A percentile compares a stretch with the other conserved stretches of the same genome.
These are phyloP conservation scores for Mycena kentingensis DNA, from an alignment of 768 basidiomycete species.

Conservation along the genomic window DNA sequence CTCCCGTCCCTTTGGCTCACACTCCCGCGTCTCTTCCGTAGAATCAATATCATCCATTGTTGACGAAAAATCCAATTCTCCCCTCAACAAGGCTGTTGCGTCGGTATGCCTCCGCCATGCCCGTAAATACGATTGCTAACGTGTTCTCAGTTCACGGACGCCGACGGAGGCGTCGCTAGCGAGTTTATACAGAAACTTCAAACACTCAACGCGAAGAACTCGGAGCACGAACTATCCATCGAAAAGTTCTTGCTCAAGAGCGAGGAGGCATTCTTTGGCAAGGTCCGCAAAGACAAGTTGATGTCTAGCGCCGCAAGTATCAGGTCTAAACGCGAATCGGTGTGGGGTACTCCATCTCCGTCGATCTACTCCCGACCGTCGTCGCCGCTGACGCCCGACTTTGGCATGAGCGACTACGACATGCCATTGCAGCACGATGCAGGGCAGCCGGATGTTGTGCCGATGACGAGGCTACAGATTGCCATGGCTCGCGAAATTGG, in stretches of 20 bases:
- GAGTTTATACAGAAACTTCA: slow-evolving; percentile 88
- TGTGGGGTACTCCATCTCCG: slow-evolving; percentile 73
- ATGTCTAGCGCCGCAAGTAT: slow-evolving; percentile 73
- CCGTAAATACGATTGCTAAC: neutral
- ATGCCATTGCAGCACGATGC: slow-evolving; percentile 49
- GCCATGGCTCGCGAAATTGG: slow-evolving; percentile 76
- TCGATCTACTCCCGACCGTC: slow-evolving; percentile 72
- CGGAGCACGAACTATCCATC: slow-evolving; percentile 88
- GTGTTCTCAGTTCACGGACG: slow-evolving; percentile 78
- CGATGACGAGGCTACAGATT: slow-evolving; percentile 86
- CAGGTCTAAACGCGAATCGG: slow-evolving; percentile 75
- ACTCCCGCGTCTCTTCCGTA: slow-evolving; percentile 81
- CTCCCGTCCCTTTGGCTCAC: slow-evolving; percentile 72
- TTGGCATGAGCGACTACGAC: slow-evolving; percentile 46
- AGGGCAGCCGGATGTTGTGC: slow-evolving; percentile 58
- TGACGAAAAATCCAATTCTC: slow-evolving; percentile 88
- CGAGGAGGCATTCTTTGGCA: slow-evolving; percentile 91
- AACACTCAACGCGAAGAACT: slow-evolving; percentile 78
- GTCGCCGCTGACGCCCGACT: slow-evolving; percentile 60
- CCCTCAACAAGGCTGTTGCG: slow-evolving; percentile 90
- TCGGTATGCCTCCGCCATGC: slow-evolving; percentile 52
- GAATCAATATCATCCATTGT: slow-evolving; percentile 91
- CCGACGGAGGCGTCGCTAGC: slow-evolving; percentile 88
- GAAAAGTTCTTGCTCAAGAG: slow-evolving; percentile 89
- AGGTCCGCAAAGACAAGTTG: slow-evolving; percentile 85